phyloP scores from a whole-genome alignment of 2,329 filamentous ascomycete species.

The Alternaria consortialis region DNA sequence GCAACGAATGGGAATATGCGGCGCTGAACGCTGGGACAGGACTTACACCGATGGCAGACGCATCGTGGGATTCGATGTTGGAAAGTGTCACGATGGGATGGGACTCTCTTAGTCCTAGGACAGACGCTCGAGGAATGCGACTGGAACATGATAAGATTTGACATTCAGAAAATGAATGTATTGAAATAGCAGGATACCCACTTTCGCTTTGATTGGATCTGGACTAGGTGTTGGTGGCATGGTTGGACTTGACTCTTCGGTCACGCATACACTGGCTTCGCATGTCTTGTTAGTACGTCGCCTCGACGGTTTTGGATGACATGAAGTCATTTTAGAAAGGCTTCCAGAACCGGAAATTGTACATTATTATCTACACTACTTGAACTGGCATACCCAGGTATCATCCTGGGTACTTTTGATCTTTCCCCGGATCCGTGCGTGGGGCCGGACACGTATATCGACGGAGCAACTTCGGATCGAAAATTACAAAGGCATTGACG shows the following conservation, averaged over 20 bases:
- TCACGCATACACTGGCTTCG: background rate
- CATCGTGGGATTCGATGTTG: slow-evolving; percentile 48
- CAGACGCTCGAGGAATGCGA: slow-evolving; percentile 8
- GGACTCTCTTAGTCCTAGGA: slow-evolving; percentile 34
- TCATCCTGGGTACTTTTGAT: background rate
- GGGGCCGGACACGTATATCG: slow-evolving; percentile 2
- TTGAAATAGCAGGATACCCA: slow-evolving; percentile 28
- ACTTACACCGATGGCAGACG: slow-evolving; percentile 47
- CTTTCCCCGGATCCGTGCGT: slow-evolving; percentile 1
- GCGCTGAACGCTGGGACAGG: slow-evolving; percentile 34
- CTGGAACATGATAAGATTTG: slow-evolving; percentile 9
- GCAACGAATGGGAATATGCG: slow-evolving; percentile 47
- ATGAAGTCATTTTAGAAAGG: background rate
- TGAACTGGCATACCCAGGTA: slow-evolving; percentile 3
- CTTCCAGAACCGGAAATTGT: background rate
- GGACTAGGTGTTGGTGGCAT: background rate
- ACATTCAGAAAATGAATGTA: background rate
- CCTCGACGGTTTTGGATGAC: background rate
- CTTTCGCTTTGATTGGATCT: slow-evolving; percentile 20
- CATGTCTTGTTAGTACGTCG: background rate
- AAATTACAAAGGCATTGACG: slow-evolving; percentile 7
- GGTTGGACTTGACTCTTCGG: slow-evolving; percentile 2
- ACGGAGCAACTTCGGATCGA: slow-evolving; percentile 5
- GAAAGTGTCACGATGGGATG: slow-evolving; percentile 49
- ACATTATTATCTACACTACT: background rate